Percentiles rank a stretch among this genome's conserved stretches.
phyloP scores from a whole-genome alignment of 1,139 yeast species.

The Yamadazyma siamensis region DNA sequence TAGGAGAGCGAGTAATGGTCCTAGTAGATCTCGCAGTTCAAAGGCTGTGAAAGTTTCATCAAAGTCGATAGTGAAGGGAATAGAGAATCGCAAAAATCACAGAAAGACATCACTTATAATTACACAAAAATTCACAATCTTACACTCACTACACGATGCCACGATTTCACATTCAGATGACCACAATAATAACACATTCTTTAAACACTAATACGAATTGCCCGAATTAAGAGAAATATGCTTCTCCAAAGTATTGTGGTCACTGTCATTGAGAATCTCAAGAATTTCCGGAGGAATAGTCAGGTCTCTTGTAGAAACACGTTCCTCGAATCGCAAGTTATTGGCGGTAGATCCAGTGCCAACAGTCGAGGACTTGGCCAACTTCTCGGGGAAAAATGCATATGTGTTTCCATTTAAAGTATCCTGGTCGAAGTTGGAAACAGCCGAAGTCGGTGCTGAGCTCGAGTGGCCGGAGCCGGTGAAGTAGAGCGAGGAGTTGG shows the following conservation, averaged over 20 bases:
- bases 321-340: not conserved
- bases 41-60: too few relatives aligned
- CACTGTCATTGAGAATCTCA: constrained; percentile 11
- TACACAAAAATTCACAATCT: too few relatives aligned
- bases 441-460: constrained; percentile 9
- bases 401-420: constrained; percentile 12
- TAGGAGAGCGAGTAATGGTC: too few relatives aligned
- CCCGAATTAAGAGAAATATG: constrained; percentile 2
- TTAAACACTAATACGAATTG: not conserved
- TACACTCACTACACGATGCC: too few relatives aligned
- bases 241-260: constrained; percentile 2
- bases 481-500: constrained; percentile 9
- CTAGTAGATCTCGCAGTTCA: too few relatives aligned
- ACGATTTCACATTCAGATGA: too few relatives aligned
- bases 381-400: constrained; percentile 20
- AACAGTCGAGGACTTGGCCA: constrained; percentile 11
- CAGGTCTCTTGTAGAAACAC: constrained; percentile 1
- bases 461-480: constrained; percentile 7
- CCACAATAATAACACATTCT: too few relatives aligned
- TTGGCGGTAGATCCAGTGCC: constrained; percentile 3
- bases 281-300: constrained; percentile 13
- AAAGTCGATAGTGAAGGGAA: not conserved
- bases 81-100: not conserved
- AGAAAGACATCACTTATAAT: not conserved
- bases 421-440: constrained; percentile 8